Evolutionary conservation across 768 basidiomycete species (phyloP), one percentile per base, ranked within the genome.

Genomic region (Psilocybe cyanescens): DNA sequence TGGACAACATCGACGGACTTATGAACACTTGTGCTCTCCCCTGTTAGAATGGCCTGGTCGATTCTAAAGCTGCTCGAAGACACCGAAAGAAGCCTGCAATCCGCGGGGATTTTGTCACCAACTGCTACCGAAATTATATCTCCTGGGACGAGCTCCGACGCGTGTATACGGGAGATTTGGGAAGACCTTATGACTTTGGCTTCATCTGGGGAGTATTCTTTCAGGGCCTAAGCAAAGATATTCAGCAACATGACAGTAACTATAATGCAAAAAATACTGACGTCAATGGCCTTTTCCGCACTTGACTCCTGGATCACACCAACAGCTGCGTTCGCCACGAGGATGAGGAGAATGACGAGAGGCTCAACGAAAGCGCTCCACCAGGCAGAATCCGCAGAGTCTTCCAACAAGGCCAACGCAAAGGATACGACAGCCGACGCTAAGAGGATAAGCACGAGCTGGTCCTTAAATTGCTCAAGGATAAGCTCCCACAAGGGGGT

Each of bases 401-500:
- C 87, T 70, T 99, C 97, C 59, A 99, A 80, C 33, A 97, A 75
- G 7, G 97, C 97, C 44, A 99, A 81, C 12, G 96, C 80, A 75
- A 99, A 96, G 8, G 97, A 99, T 66, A 99, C 83, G 48, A 92
- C 88, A 11, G 97, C 97, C 1, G 95, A 97, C 2, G 85, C 95
- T 49, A 99, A 89, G 35, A 99, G 85, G 71, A 99, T 99, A 64
- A 99, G 89, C 45, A 99, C 97, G 30, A 99, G 86, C 75, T 97
- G 95, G 78, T 99, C 97, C 81, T 99, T 91, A 83, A 99, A 99
- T 77, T 99, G 97, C 67, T 97, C 95, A n/a, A 99, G 83, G 61
- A 99, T 90, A 62, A 99, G 87, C 71, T 94, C 85, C 94, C 95
- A 95, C 33, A 99, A 72, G 3, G 96, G 93, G 3, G 97, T 97